Evolutionary conservation across 371 early-diverging fungal species (phyloP).

Genomic region (Mortierella sp.): DNA sequence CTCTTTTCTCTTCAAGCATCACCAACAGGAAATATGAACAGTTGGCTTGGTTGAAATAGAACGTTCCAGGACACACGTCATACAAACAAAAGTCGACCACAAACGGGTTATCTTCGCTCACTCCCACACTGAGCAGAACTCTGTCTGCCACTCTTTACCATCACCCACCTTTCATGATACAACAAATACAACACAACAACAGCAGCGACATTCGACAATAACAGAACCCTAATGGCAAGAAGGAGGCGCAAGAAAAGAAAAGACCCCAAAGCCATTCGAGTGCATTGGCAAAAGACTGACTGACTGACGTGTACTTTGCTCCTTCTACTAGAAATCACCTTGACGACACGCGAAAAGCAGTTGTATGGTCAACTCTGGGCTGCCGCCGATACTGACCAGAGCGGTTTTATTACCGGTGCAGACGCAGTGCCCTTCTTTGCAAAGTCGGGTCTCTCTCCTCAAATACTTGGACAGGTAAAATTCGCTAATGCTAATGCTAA

Average conservation of each 20-base stretch:
- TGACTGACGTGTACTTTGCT: neutral
- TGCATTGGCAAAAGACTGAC: neutral
- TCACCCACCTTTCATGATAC: neutral
- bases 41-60: neutral
- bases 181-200: neutral
- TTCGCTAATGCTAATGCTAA: neutral
- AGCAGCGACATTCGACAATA: neutral
- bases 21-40: neutral
- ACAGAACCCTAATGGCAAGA: neutral
- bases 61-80: neutral
- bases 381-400: constrained; percentile 76
- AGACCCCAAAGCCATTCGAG: neutral
- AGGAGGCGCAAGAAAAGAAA: neutral
- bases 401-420: constrained; percentile 80
- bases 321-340: constrained; percentile 39
- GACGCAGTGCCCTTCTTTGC: constrained; percentile 86
- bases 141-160: neutral
- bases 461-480: constrained; percentile 77
- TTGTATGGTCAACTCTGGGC: constrained; percentile 78
- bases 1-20: neutral
- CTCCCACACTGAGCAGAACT: neutral
- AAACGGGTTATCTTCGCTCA: neutral
- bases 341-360: constrained; percentile 76
- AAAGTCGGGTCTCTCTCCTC: constrained; percentile 80
- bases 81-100: constrained; percentile 5